phyloP scores from a whole-genome alignment of 208 protist species.

The Eutreptiella sp. region DNA sequence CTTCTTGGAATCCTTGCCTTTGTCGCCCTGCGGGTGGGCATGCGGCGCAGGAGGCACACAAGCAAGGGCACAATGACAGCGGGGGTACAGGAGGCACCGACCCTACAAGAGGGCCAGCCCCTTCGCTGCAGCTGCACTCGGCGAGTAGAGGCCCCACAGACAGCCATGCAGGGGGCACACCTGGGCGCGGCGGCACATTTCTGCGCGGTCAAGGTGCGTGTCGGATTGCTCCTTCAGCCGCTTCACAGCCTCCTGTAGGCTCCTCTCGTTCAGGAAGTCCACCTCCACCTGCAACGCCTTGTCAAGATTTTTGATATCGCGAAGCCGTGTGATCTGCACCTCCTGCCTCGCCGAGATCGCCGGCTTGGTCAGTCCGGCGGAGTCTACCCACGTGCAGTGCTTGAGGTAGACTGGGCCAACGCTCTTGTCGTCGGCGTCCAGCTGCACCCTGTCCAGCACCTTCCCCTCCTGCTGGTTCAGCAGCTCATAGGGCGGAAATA shows the following conservation, averaged over 20 bases:
- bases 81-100: no score
- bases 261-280: constrained; percentile 23
- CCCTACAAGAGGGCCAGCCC: no score
- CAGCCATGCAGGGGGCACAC: background rate
- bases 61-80: no score
- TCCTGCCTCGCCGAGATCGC: background rate
- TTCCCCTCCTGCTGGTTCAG: no score
- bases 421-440: no score
- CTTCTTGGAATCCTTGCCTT: no score
- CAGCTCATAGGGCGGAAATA: no score
- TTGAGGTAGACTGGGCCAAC: no score
- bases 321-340: background rate
- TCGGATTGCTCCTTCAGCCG: constrained; percentile 29
- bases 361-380: background rate
- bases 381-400: background rate
- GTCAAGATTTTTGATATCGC: constrained; percentile 8
- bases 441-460: no score
- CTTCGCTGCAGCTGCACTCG: no score
- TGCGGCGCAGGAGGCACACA: background rate
- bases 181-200: background rate
- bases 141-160: no score
- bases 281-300: constrained; percentile 2
- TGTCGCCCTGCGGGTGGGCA: background rate
- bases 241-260: constrained; percentile 30
- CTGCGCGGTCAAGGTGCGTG: constrained; percentile 16